Evolutionary conservation across 1,139 yeast species (phyloP).

Genomic region (Magnusiomyces sp.): DNA sequence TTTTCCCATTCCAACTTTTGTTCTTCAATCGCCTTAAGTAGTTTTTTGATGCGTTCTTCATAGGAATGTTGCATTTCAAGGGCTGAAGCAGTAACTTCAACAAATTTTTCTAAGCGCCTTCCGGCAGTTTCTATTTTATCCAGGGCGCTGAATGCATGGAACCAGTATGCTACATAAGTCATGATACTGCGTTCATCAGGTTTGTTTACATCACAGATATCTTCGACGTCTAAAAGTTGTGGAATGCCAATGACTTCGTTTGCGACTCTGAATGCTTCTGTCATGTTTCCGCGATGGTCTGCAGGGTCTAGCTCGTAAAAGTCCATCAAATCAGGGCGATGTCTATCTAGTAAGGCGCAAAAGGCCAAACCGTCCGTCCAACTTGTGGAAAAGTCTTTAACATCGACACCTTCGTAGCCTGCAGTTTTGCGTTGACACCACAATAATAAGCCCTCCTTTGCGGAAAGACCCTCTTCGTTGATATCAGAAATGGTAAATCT

Average conservation of each 20-base stretch:
- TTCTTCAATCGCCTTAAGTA: conserved; percentile 25
- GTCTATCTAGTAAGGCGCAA: conserved; percentile 39
- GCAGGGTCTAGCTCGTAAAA: conserved; percentile 30
- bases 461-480: conserved; percentile 36
- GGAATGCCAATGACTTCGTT: conserved; percentile 44
- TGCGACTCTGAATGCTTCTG: conserved; percentile 35
- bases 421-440: conserved; percentile 41
- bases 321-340: conserved; percentile 39
- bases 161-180: conserved; percentile 60
- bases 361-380: conserved; percentile 45
- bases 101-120: conserved; percentile 34
- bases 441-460: conserved; percentile 37
- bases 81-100: conserved; percentile 32
- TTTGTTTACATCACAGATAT: conserved; percentile 39
- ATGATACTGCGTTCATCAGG: conserved; percentile 64
- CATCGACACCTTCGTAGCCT: conserved; percentile 33
- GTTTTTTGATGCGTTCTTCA: conserved; percentile 28
- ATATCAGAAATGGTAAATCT: conserved; percentile 43
- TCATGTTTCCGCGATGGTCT: conserved; percentile 30
- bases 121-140: conserved; percentile 37
- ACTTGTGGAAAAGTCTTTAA: conserved; percentile 36
- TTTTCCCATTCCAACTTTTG: conserved; percentile 23
- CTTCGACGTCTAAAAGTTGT: conserved; percentile 51
- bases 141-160: conserved; percentile 41
- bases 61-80: conserved; percentile 32